Conservation (phyloP, 2,329 filamentous ascomycete genomes). For the Botrytis aclada region DNA sequence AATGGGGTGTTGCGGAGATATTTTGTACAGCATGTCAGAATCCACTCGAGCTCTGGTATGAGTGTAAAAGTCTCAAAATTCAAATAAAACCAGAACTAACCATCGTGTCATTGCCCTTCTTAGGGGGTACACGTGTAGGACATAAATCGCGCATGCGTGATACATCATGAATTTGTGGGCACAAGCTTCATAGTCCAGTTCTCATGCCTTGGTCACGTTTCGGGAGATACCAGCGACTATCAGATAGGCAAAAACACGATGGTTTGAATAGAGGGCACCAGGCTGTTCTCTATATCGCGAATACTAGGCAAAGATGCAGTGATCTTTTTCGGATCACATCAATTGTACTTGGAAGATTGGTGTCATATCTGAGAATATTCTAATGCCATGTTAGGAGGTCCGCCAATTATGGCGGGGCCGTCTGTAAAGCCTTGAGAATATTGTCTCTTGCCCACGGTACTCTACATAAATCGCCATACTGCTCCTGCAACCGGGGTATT, state of each 20-base stretch:
- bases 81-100: background rate
- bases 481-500: constrained; percentile 32
- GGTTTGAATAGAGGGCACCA: background rate
- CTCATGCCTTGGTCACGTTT: background rate
- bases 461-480: constrained; percentile 31
- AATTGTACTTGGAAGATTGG: background rate
- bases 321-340: background rate
- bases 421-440: background rate
- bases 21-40: background rate
- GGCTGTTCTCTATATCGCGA: background rate
- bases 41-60: background rate
- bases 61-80: background rate
- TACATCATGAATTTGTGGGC: background rate
- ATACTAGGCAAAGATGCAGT: background rate
- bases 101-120: background rate
- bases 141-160: background rate
- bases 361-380: background rate
- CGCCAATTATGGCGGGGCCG: background rate
- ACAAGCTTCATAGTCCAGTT: background rate
- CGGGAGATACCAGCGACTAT: background rate
- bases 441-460: background rate
- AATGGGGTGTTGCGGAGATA: background rate
- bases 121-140: background rate
- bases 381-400: background rate
- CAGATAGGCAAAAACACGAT: background rate